Percentiles rank a stretch among this genome's conserved stretches.
Evolutionary conservation across 345 rosid species (phyloP).

Genomic region (Dimocarpus longan): DNA sequence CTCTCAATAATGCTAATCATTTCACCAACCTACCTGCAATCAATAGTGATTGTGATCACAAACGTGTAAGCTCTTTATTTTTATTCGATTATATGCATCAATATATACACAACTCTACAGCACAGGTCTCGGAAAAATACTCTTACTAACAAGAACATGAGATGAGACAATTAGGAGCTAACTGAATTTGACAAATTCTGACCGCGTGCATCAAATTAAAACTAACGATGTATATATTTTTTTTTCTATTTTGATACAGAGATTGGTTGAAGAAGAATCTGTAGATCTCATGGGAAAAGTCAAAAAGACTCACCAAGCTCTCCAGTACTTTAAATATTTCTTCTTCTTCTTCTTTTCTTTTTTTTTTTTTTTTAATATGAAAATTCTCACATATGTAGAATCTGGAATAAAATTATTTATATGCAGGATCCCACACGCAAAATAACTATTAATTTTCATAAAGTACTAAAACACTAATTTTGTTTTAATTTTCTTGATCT

Average conservation of each 20-base stretch:
- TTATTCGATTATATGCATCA: background rate
- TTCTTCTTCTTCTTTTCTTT: too few relatives aligned
- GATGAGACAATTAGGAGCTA: too few relatives aligned
- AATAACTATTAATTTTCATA: too few relatives aligned
- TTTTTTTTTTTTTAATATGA: background rate
- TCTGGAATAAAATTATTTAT: too few relatives aligned
- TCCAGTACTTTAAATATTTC: conserved; percentile 42
- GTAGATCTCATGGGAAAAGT: conserved; percentile 71
- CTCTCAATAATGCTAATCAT: conserved; percentile 27
- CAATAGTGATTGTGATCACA: conserved; percentile 58
- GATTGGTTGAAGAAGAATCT: conserved; percentile 53
- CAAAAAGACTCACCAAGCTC: conserved; percentile 66
- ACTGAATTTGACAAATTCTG: too few relatives aligned
- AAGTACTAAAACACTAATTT: too few relatives aligned
- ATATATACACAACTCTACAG: background rate
- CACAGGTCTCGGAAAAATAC: too few relatives aligned
- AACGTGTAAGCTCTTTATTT: conserved; percentile 56
- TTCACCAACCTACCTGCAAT: conserved; percentile 24
- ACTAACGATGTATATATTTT: background rate
- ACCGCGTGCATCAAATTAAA: too few relatives aligned
- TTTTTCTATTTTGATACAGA: conserved; percentile 36
- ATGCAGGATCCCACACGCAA: background rate
- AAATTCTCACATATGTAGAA: background rate
- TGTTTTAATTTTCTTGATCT: too few relatives aligned
- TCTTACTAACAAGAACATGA: too few relatives aligned